Conservation (phyloP, 2,329 filamentous ascomycete genomes). For the Shiraia sp. region DNA sequence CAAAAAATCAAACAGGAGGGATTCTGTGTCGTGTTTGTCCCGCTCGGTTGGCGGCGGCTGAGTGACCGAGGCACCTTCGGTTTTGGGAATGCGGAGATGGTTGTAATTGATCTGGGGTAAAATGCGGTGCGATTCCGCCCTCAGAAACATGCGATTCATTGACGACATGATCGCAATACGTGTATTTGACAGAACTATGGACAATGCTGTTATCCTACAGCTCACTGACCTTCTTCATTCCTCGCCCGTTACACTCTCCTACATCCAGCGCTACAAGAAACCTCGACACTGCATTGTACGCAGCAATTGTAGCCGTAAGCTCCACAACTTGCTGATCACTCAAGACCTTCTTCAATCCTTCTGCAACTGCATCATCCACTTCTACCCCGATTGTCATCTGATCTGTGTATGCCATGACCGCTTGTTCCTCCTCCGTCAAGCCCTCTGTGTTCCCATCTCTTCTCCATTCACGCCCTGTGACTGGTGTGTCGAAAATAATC, state of each 20-base stretch:
- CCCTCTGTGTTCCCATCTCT: conserved; percentile 43
- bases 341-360: conserved; percentile 62
- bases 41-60: conserved; percentile 30
- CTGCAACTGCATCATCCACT: conserved; percentile 71
- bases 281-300: conserved; percentile 82
- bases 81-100: conserved; percentile 14
- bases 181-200: background rate
- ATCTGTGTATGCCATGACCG: conserved; percentile 74
- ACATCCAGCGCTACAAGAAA: conserved; percentile 81
- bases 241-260: conserved; percentile 46
- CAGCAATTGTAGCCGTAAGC: conserved; percentile 76
- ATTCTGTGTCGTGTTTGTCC: conserved; percentile 5
- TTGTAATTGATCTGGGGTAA: conserved; percentile 21
- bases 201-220: conserved; percentile 15
- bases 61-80: conserved; percentile 25
- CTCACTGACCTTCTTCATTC: conserved; percentile 39
- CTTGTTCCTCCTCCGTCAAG: conserved; percentile 58
- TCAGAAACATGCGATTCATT: too few relatives aligned
- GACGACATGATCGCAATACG: too few relatives aligned
- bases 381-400: conserved; percentile 79
- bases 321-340: conserved; percentile 75
- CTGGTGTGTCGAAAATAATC: conserved; percentile 44
- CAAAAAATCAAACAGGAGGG: background rate
- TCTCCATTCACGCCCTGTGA: conserved; percentile 15
- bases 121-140: conserved; percentile 18